Base-by-base conservation (phyloP, 1,284 basidiomycete genomes). In the Cutaneotrichosporon cutaneum region DNA sequence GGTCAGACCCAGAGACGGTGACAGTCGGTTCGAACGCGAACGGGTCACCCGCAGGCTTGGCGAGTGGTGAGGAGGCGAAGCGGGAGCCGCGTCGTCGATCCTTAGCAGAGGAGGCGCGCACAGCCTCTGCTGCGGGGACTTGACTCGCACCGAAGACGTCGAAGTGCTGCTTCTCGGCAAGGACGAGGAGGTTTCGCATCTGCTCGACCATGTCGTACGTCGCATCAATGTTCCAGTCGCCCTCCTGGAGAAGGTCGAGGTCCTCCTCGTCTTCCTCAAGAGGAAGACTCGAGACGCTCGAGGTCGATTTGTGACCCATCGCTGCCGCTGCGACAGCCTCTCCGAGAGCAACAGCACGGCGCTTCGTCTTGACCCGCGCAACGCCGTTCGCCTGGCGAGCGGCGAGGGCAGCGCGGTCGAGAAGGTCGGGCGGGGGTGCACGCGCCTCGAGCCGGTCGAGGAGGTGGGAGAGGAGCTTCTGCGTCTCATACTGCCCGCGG, bases 121-220 rank as follows among this genome's bases (percentile, higher is more conserved):
- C 60, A 3, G 59, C 54, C 26, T 64, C 53, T 11, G 52, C 44
- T 11, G 60, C 58, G 21, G 39, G 51, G 45, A 42, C 61, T 0
- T 59, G 55, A 4, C 56, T 60, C 2, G 57, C 51, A 13, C 63
- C 60, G 39, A 76, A 74, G 4, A 78, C 56, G 24, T 75, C 70
- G 18, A 76, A 51, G 2, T 62, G 67, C 54, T 75, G 73, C 39
- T 63, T 67, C 4, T 72, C 67, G 4, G 72, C 70, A 0, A 78
- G 59, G 0, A 72, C 62, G 2, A 78, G 61, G 6, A 77, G 54
- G 26, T 66, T 67, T n/a, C 74, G 64, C n/a, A 69, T 69, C 56
- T 78, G 75, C 52, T 74, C 74, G 1, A 78, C 70, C 11, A 78
- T 62, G 39, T 73, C 71, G 45, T 63, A 72, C 0, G 69, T 70